phyloP scores from a whole-genome alignment of 2,329 filamentous ascomycete genomes.

The Botrytis pseudocinerea region DNA sequence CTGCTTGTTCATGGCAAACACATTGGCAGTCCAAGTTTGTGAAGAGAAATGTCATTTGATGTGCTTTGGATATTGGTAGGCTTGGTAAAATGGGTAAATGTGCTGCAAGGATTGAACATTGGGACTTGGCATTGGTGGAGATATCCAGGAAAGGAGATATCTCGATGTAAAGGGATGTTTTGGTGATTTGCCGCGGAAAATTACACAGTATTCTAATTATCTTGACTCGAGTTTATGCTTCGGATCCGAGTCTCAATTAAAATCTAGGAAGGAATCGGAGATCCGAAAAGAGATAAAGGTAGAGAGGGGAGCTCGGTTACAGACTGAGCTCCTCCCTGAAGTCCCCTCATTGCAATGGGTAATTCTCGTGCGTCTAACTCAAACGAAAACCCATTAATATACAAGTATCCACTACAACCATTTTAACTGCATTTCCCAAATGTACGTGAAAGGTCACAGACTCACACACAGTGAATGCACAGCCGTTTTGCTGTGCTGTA shows the following conservation, averaged over 20 bases:
- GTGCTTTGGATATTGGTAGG: neutral
- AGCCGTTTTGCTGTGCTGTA: neutral
- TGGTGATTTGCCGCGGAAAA: neutral
- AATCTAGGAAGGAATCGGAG: neutral
- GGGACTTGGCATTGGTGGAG: neutral
- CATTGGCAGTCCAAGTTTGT: neutral
- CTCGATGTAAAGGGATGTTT: neutral
- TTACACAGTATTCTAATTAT: neutral
- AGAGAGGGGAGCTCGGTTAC: constrained; percentile 4
- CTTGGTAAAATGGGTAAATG: constrained; percentile 4
- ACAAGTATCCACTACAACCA: neutral
- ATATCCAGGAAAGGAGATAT: neutral
- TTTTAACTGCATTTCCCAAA: neutral
- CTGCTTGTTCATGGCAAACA: neutral
- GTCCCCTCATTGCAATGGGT: constrained; percentile 4
- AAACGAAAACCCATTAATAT: neutral
- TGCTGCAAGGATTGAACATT: neutral
- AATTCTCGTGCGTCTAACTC: neutral
- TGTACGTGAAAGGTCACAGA: constrained; percentile 6
- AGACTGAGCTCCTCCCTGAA: neutral
- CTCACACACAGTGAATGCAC: neutral
- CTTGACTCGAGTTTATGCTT: neutral
- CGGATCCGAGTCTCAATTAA: neutral
- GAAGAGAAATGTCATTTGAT: neutral
- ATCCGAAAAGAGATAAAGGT: neutral